A percentile compares a stretch with the other conserved stretches of the same genome.
phyloP scores from a whole-genome alignment of 164 flowering plant genomes.

The Nelumbo lutea region DNA sequence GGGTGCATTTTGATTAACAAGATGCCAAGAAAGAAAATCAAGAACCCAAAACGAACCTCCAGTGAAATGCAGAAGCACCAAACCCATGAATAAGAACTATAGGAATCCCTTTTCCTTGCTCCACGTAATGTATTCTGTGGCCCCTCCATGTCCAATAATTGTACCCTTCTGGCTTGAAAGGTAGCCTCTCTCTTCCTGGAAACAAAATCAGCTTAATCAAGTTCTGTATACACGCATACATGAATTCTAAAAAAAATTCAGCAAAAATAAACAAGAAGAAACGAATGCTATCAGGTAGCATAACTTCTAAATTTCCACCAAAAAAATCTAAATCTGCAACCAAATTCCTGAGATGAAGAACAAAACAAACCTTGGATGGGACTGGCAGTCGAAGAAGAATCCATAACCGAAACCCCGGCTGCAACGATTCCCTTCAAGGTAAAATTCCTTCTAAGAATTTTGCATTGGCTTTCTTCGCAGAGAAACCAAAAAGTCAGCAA shows the following conservation, averaged over 20 bases:
- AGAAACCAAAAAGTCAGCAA: not conserved
- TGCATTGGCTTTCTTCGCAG: slow-evolving; percentile 49
- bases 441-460: slow-evolving; percentile 65
- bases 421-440: slow-evolving; percentile 53
- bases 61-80: slow-evolving; percentile 96
- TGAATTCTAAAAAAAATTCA: not conserved
- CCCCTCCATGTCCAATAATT: slow-evolving; percentile 87
- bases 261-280: not conserved
- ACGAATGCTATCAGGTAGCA: not conserved
- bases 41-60: slow-evolving; percentile 57
- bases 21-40: not conserved
- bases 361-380: slow-evolving; percentile 45
- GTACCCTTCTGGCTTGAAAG: slow-evolving; percentile 85
- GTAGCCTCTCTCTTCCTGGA: slow-evolving; percentile 64
- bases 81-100: slow-evolving; percentile 94
- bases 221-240: not conserved
- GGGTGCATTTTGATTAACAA: not conserved
- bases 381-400: slow-evolving; percentile 39
- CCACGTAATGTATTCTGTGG: slow-evolving; percentile 87
- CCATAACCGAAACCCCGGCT: slow-evolving; percentile 52
- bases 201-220: not conserved
- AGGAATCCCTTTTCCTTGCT: slow-evolving; percentile 79
- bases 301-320: not conserved
- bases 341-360: not conserved
- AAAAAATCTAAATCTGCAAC: not conserved